Percentiles rank a stretch among this genome's conserved stretches.
phyloP scores from a whole-genome alignment of 306 rosid species.

The Castanopsis chinensis region DNA sequence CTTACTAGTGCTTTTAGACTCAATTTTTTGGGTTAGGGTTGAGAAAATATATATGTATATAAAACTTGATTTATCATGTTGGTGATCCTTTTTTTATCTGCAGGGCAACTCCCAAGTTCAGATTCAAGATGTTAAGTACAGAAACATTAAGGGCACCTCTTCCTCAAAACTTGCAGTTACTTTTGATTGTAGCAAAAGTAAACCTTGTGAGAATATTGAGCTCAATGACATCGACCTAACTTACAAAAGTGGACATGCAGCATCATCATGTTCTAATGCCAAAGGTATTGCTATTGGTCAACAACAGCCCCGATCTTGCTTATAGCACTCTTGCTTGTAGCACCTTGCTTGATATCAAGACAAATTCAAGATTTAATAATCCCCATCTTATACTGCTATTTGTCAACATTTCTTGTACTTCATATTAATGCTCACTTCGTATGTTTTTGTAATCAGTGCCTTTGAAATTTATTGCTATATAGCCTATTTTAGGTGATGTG shows the following conservation, averaged over 20 bases:
- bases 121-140: conserved; percentile 20
- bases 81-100: background rate
- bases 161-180: conserved; percentile 7
- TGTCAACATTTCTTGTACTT: no score
- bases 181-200: conserved; percentile 18
- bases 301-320: conserved; percentile 5
- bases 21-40: no score
- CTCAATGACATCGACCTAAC: background rate
- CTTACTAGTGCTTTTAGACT: no score
- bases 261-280: conserved; percentile 10
- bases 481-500: no score
- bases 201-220: conserved; percentile 24
- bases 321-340: background rate
- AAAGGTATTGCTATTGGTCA: conserved; percentile 13
- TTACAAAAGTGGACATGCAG: conserved; percentile 1
- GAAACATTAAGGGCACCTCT: conserved; percentile 26
- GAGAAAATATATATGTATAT: background rate
- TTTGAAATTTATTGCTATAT: no score
- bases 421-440: no score
- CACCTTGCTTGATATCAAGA: background rate
- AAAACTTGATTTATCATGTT: background rate
- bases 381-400: background rate
- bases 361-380: background rate
- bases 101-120: conserved; percentile 18
- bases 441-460: no score